These are phyloP conservation scores for Cyclocybe aegerita DNA, from an alignment of 768 basidiomycete species.

Conservation along the genomic window DNA sequence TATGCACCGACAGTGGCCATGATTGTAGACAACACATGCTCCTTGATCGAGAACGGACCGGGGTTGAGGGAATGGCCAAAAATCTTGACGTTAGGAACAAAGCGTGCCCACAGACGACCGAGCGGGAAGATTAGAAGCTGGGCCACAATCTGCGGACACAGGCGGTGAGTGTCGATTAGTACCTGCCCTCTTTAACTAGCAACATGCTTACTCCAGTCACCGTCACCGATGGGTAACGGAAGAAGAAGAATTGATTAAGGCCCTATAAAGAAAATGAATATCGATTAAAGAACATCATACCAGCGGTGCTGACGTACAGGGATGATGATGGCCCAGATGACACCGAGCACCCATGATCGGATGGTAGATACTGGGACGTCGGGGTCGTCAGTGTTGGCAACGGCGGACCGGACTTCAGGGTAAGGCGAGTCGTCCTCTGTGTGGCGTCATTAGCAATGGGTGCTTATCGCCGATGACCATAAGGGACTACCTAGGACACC, in stretches of 20 bases:
- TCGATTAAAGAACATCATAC: neutral
- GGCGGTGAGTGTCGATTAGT: neutral
- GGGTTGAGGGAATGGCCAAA: slow-evolving; percentile 58
- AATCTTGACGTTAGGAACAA: slow-evolving; percentile 51
- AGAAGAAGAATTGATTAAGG: slow-evolving; percentile 76
- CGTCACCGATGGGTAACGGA: slow-evolving; percentile 69
- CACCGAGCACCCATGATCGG: slow-evolving; percentile 72
- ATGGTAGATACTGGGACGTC: slow-evolving; percentile 60
- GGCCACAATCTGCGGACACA: slow-evolving; percentile 50
- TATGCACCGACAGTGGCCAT: slow-evolving; percentile 39
- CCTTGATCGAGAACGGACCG: slow-evolving; percentile 75
- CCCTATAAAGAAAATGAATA: slow-evolving; percentile 29
- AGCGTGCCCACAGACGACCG: slow-evolving; percentile 56
- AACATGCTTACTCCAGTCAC: slow-evolving; percentile 43
- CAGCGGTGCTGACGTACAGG: slow-evolving; percentile 31
- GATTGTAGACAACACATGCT: slow-evolving; percentile 65
- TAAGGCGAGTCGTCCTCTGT: slow-evolving; percentile 69
- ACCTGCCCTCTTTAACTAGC: neutral
- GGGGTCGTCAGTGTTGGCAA: slow-evolving; percentile 71
- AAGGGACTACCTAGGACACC: slow-evolving; percentile 37
- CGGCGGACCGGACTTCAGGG: slow-evolving; percentile 70
- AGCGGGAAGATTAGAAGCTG: slow-evolving; percentile 70
- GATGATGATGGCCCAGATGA: slow-evolving; percentile 66
- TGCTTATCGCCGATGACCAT: too few species aligned
- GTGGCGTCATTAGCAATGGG: slow-evolving; percentile 2